Percentiles rank a stretch among this genome's conserved stretches.
Evolutionary conservation across 805 yeast genomes (phyloP).

Genomic region (Monosporozyma servazzii): DNA sequence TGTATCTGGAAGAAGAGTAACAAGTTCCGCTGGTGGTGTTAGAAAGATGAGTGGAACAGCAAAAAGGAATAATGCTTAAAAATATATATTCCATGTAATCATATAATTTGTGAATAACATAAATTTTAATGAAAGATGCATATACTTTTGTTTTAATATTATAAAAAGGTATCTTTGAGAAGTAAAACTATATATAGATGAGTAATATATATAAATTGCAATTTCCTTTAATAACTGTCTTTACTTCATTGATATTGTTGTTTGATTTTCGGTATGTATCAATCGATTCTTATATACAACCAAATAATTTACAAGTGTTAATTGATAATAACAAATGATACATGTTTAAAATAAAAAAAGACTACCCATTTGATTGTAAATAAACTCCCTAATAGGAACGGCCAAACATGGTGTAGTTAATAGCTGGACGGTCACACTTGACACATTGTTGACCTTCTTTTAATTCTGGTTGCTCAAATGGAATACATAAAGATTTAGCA

Average conservation of each 20-base stretch:
- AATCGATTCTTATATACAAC: neutral
- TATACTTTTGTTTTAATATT: neutral
- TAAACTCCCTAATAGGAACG: conserved; percentile 64
- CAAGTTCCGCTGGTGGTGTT: conserved; percentile 28
- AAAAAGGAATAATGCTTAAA: conserved; percentile 11
- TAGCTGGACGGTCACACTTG: conserved; percentile 68
- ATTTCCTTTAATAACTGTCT: neutral
- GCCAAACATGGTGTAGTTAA: conserved; percentile 89
- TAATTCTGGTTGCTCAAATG: conserved; percentile 82
- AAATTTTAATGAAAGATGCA: neutral
- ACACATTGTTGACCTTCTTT: conserved; percentile 78
- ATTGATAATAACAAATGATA: neutral
- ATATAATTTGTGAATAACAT: neutral
- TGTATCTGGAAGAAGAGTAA: conserved; percentile 26
- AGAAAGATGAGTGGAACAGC: conserved; percentile 29
- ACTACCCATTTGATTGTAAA: neutral
- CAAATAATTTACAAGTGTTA: neutral
- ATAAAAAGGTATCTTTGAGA: neutral
- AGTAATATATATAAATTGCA: neutral
- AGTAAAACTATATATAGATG: neutral
- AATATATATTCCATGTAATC: neutral
- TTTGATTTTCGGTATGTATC: neutral
- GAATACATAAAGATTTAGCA: conserved; percentile 96
- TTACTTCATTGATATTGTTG: neutral
- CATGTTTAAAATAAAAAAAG: neutral